Evolutionary conservation across 768 basidiomycete genomes (phyloP).

Genomic region (Xerocomellus dryophilus): DNA sequence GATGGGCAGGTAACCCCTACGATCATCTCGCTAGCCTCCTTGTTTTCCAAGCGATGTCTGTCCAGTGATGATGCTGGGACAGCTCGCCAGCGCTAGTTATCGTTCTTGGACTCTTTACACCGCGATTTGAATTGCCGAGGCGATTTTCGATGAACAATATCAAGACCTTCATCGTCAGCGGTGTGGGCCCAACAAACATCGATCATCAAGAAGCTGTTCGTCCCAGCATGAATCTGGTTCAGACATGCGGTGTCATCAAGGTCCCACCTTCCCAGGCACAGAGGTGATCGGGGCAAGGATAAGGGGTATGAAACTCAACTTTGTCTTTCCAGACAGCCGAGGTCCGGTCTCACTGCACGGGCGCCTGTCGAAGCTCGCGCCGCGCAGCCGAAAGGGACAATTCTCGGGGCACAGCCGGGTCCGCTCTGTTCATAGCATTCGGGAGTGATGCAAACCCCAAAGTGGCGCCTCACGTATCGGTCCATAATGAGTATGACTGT

Average conservation of each 20-base stretch:
- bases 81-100: not conserved
- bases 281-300: not conserved
- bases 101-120: not conserved
- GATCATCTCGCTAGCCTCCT: not conserved
- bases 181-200: not conserved
- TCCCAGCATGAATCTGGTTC: not conserved
- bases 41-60: not conserved
- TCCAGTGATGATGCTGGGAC: not conserved
- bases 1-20: not conserved
- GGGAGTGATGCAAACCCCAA: not conserved
- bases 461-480: not conserved
- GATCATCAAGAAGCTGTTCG: constrained; percentile 13
- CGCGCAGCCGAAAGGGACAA: not conserved
- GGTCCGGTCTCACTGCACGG: not conserved
- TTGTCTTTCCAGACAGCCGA: not conserved
- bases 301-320: constrained; percentile 2
- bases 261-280: not conserved
- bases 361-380: too few species aligned
- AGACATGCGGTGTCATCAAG: not conserved
- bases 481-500: not conserved
- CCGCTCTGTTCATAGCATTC: not conserved
- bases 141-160: not conserved
- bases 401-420: not conserved
- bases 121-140: not conserved
- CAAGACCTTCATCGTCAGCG: not conserved